Evolutionary conservation across 2,329 filamentous ascomycete genomes (phyloP).

Genomic region (Xylaria sp.): DNA sequence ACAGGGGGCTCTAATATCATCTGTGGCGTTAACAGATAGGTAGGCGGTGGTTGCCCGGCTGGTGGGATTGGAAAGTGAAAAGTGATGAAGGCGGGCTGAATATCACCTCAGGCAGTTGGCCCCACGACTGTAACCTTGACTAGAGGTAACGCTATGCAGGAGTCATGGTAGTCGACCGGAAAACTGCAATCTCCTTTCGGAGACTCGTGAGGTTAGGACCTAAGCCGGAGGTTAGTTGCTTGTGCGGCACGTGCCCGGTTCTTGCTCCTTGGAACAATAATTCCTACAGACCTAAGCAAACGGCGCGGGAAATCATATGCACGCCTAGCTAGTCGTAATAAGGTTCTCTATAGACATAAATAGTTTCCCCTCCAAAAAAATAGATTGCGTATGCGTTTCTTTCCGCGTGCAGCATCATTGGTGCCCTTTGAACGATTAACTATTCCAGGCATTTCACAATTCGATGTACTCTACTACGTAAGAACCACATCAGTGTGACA

Average conservation of each 20-base stretch:
- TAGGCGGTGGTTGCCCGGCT: not conserved
- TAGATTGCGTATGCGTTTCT: not conserved
- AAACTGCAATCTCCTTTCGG: not conserved
- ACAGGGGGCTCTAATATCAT: not conserved
- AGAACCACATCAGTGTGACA: not conserved
- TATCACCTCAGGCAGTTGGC: not conserved
- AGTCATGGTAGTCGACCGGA: not conserved
- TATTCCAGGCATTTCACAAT: no score
- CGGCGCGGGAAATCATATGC: slow-evolving; percentile 5
- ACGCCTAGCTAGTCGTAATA: slow-evolving; percentile 12
- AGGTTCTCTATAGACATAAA: slow-evolving; percentile 24
- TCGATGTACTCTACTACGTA: not conserved
- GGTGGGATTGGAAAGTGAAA: not conserved
- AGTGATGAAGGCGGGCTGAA: not conserved
- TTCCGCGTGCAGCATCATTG: not conserved
- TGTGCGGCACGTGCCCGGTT: not conserved
- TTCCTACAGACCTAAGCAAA: not conserved
- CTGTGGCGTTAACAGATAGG: not conserved
- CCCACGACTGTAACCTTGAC: slow-evolving; percentile 2
- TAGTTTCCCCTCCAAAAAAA: not conserved
- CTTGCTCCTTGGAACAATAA: not conserved
- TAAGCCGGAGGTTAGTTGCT: not conserved
- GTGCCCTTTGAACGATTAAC: not conserved
- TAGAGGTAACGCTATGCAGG: not conserved
- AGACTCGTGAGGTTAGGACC: not conserved